Percentiles rank a stretch among this genome's conserved stretches.
Conservation (phyloP, 2,329 filamentous ascomycete species). For the Fusarium paranaense region DNA sequence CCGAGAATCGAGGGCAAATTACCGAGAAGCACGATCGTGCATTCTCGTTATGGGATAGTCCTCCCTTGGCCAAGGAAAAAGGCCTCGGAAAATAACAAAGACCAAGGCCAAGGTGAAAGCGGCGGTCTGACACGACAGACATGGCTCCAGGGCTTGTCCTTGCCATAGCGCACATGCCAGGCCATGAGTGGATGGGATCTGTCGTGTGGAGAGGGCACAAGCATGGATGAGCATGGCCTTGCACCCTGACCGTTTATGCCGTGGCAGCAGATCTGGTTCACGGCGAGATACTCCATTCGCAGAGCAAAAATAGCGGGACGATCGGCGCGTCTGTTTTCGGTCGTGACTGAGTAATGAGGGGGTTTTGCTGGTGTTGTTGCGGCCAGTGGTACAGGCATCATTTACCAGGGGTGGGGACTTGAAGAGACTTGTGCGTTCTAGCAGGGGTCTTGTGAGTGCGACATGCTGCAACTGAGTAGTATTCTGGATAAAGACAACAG, state of each 20-base stretch:
- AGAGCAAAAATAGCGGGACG: constrained; percentile 16
- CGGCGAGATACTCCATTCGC: constrained; percentile 30
- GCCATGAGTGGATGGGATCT: constrained; percentile 20
- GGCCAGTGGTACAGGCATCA: constrained; percentile 9
- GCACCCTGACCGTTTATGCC: constrained; percentile 23
- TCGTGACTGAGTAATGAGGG: constrained; percentile 24
- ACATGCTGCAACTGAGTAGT: background rate
- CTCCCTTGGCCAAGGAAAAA: background rate
- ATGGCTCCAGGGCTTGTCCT: background rate
- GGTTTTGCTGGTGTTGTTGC: constrained; percentile 15
- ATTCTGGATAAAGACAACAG: constrained; percentile 1
- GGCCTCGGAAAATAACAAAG: constrained; percentile 1
- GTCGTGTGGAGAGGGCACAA: constrained; percentile 21
- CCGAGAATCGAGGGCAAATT: background rate
- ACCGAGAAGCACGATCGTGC: constrained; percentile 2
- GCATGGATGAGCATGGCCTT: constrained; percentile 30
- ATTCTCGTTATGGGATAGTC: background rate
- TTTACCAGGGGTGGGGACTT: constrained; percentile 17
- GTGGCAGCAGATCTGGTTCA: constrained; percentile 33
- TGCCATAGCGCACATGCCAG: background rate
- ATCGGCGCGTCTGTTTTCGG: constrained; percentile 28
- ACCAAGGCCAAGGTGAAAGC: background rate
- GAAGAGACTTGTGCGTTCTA: constrained; percentile 10
- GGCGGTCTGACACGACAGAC: constrained; percentile 2
- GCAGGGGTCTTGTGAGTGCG: constrained; percentile 10